Base-by-base conservation (phyloP, 2,329 filamentous ascomycete genomes). In the Rhynchosporium graminicola region DNA sequence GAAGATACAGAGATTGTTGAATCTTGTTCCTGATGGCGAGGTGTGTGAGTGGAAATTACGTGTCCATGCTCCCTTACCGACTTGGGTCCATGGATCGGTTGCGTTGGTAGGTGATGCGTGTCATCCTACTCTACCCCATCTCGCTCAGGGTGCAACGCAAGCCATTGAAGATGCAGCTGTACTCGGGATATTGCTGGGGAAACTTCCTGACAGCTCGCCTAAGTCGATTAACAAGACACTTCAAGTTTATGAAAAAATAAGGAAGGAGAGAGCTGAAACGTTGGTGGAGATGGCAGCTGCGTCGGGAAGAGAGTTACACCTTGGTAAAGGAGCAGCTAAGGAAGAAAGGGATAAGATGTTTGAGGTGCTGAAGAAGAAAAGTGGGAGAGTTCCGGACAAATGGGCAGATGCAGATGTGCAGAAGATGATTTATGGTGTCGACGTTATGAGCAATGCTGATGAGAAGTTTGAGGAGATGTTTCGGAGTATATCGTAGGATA, bases 381-480 rank as follows among this genome's bases (percentile, higher is more conserved):
- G 54, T 42, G 56, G 55, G 31, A 62, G 76, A 61, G 82, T 82
- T 63, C 85, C 85, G 2, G 87, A 89, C 75, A 89, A 88, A 77
- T 89, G 87, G 87, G 85, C 85, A 3, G 87, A 87, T 73, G 85
- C 86, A 9, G 86, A 89, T 69, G 84, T 89, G 47, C 87, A 89
- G 75, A 80, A 82, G 74, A 82, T 83, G 80, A 83, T 89, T 64
- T 89, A 89, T 74, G 81, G 82, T 10, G 80, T 86, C 70, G 86
- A 89, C 74, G 87, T 85, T 70, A 79, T 83, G 56, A 75, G 78
- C 69, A 80, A 84, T 60, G 80, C 84, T 0, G 74, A 75, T 56
- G 81, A 84, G 48, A 76, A 76, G 63, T 87, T 85, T 71, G 78
- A 80, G 10, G 75, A 78, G 69, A 67, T 84, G 45, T 83, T 75